These are phyloP conservation scores for Ustilago hordei DNA, from an alignment of 1,284 basidiomycete genomes.

Conservation along the genomic window DNA sequence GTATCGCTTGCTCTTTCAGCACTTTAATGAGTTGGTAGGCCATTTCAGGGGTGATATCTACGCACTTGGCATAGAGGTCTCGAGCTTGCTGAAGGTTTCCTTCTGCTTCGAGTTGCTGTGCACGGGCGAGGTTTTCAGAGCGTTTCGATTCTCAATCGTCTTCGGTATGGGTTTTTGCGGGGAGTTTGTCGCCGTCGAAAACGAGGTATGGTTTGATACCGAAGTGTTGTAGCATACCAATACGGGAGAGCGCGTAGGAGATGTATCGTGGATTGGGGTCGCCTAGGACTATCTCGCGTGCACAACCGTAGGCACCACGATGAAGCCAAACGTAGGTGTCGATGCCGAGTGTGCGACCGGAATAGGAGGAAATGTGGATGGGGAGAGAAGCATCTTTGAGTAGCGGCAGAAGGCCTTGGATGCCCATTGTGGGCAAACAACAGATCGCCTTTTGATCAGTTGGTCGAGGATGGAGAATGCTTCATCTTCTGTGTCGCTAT, in stretches of 20 bases:
- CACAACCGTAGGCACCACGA: constrained; percentile 89
- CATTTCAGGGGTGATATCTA: constrained; percentile 97
- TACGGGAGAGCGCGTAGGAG: constrained; percentile 92
- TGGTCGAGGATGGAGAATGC: not conserved
- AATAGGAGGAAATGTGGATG: constrained; percentile 54
- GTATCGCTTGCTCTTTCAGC: constrained; percentile 52
- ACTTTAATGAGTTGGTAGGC: constrained; percentile 97
- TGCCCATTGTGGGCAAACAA: constrained; percentile 73
- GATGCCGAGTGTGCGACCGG: constrained; percentile 75
- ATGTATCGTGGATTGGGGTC: constrained; percentile 87
- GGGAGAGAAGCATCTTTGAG: constrained; percentile 80
- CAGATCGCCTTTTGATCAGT: not conserved
- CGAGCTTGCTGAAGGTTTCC: constrained; percentile 84
- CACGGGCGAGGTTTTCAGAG: constrained; percentile 77
- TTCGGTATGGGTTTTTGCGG: constrained; percentile 93
- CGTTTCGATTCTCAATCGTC: constrained; percentile 78
- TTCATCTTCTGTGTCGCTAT: constrained; percentile 1
- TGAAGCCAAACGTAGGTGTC: constrained; percentile 99
- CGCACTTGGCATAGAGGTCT: constrained; percentile 87
- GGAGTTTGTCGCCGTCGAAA: constrained; percentile 94
- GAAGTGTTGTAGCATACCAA: constrained; percentile 86
- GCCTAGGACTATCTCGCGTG: constrained; percentile 85
- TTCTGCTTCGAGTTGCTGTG: constrained; percentile 79
- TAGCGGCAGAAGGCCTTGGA: constrained; percentile 89
- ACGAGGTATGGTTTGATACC: constrained; percentile 90